phyloP scores from a whole-genome alignment of 2,329 filamentous ascomycete species.

The Zopfia rhizophila region DNA sequence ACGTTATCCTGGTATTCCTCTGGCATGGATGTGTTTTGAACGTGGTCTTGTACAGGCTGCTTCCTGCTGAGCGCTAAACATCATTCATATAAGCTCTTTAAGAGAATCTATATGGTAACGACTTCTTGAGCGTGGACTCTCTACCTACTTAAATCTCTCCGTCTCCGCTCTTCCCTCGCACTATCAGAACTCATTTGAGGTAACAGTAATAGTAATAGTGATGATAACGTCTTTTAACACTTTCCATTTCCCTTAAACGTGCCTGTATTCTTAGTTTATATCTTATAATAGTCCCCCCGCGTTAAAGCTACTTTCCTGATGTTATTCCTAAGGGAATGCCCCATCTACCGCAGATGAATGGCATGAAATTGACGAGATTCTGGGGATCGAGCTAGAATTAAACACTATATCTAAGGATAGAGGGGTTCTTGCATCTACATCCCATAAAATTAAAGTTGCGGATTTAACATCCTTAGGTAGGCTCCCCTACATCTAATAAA shows the following conservation, averaged over 20 bases:
- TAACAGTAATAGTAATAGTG: constrained; percentile 17
- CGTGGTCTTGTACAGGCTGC: constrained; percentile 11
- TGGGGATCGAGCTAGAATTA: constrained; percentile 7
- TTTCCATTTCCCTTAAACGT: constrained; percentile 6
- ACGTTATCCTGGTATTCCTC: constrained; percentile 13
- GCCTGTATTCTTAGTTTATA: constrained; percentile 17
- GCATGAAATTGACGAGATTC: constrained; percentile 10
- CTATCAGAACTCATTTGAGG: constrained; percentile 6
- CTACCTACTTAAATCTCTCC: constrained; percentile 24
- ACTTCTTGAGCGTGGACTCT: constrained; percentile 13
- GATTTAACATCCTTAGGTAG: constrained; percentile 22
- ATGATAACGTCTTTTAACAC: constrained; percentile 16
- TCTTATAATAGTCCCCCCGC: constrained; percentile 18
- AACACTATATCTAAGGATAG: constrained; percentile 14
- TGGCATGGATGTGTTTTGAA: constrained; percentile 17
- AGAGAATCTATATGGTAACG: constrained; percentile 9
- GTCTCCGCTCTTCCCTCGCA: constrained; percentile 17
- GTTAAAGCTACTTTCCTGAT: constrained; percentile 10
- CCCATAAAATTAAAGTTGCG: constrained; percentile 14
- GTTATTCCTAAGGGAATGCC: constrained; percentile 13
- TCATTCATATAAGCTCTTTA: constrained; percentile 12
- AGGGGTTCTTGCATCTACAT: constrained; percentile 16
- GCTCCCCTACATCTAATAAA: constrained; percentile 16
- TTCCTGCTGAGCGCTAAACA: constrained; percentile 12
- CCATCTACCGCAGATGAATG: constrained; percentile 10